These are phyloP conservation scores for Yarrowia deformans DNA, from an alignment of 805 yeast species.

Conservation along the genomic window DNA sequence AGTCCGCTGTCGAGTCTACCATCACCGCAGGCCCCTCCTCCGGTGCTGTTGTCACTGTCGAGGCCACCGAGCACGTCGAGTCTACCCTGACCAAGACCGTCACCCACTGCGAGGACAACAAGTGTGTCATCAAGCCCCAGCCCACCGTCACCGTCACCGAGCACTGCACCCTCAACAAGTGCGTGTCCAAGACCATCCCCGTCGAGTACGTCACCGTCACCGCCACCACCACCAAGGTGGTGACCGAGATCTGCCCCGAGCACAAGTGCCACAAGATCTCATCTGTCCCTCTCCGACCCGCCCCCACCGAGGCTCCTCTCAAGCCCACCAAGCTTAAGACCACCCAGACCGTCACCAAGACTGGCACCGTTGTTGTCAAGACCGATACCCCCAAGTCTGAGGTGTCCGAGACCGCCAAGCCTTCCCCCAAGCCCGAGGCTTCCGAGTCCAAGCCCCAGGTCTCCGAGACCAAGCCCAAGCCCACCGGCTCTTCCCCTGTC, in stretches of 20 bases:
- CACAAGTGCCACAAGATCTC: constrained; percentile 23
- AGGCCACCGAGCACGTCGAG: constrained; percentile 21
- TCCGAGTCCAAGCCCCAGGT: not conserved
- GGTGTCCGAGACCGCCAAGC: not conserved
- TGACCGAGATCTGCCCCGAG: constrained; percentile 22
- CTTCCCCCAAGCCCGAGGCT: not conserved
- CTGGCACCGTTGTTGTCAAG: not conserved
- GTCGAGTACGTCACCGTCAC: constrained; percentile 6
- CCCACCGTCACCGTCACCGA: constrained; percentile 21
- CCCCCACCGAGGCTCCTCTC: constrained; percentile 21
- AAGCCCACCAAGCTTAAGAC: constrained; percentile 18
- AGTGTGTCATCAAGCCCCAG: constrained; percentile 25
- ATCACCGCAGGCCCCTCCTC: constrained; percentile 15
- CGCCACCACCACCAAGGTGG: constrained; percentile 8
- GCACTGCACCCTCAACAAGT: constrained; percentile 17
- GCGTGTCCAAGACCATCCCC: constrained; percentile 17
- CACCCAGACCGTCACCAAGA: constrained; percentile 17
- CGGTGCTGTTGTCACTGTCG: constrained; percentile 7
- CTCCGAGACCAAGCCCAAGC: constrained; percentile 10
- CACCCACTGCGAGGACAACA: constrained; percentile 32
- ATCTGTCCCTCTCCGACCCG: constrained; percentile 8
- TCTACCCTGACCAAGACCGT: constrained; percentile 33
- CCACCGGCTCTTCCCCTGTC: constrained; percentile 11
- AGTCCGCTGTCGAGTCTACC: constrained; percentile 7
- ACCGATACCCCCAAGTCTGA: constrained; percentile 14